Percentiles rank a stretch among this genome's conserved stretches.
These are phyloP conservation scores for Chaetomium olivaceum DNA, from an alignment of 2,329 filamentous ascomycete genomes.

Conservation along the genomic window DNA sequence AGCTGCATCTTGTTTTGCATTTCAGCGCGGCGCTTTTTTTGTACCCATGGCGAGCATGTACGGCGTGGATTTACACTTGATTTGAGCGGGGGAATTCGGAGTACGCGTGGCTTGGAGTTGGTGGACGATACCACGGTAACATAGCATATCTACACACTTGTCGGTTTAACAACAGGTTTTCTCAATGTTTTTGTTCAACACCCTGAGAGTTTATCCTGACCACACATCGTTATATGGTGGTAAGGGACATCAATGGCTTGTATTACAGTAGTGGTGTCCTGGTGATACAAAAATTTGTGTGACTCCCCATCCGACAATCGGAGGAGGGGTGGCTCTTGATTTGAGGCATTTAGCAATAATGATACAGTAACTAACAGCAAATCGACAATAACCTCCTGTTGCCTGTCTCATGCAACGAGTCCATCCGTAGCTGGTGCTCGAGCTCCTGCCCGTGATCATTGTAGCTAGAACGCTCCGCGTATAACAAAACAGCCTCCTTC, in stretches of 20 bases:
- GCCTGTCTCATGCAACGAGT: background rate
- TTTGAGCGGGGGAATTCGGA: background rate
- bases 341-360: background rate
- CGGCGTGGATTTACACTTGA: background rate
- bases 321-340: background rate
- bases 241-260: background rate
- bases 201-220: background rate
- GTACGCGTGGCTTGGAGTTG: background rate
- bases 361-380: background rate
- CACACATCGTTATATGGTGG: too few relatives aligned
- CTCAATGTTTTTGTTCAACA: background rate
- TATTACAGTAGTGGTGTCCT: background rate
- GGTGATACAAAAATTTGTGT: background rate
- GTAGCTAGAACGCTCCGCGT: background rate
- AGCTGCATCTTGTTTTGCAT: background rate
- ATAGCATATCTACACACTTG: background rate
- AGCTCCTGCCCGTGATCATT: background rate
- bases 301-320: background rate
- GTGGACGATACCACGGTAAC: conserved; percentile 5
- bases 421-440: background rate
- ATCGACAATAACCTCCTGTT: background rate
- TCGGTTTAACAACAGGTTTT: background rate
- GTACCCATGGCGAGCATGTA: background rate
- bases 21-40: background rate
- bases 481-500: background rate